Evolutionary conservation across 306 rosid species (phyloP).

Genomic region (Casuarina cunninghamiana): DNA sequence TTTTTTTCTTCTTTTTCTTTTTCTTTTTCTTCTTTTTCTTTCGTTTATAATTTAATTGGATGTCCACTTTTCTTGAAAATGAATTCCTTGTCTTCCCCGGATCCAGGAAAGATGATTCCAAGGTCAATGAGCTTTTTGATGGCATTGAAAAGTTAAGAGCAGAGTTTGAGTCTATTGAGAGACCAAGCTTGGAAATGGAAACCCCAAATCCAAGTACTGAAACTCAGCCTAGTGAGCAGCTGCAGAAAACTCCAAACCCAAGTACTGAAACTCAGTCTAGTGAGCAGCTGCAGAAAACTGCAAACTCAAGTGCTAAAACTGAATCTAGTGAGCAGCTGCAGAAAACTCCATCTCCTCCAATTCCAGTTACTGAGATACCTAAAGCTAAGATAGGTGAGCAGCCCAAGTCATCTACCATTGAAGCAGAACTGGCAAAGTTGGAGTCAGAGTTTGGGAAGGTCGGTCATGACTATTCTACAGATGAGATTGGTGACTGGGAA

Average conservation of each 20-base stretch:
- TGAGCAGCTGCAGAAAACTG: slow-evolving; percentile 56
- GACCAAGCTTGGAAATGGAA: slow-evolving; percentile 79
- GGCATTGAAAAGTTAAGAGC: slow-evolving; percentile 62
- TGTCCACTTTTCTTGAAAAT: not conserved
- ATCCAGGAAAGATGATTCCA: slow-evolving; percentile 78
- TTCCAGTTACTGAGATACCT: slow-evolving; percentile 29
- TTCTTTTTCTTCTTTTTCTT: slow-evolving; percentile 9
- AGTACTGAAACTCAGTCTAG: slow-evolving; percentile 49
- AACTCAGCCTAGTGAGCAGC: slow-evolving; percentile 46
- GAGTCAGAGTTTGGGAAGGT: slow-evolving; percentile 91
- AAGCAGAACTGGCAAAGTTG: slow-evolving; percentile 82
- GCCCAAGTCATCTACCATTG: slow-evolving; percentile 47
- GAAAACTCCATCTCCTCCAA: slow-evolving; percentile 29
- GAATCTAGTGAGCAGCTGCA: slow-evolving; percentile 43
- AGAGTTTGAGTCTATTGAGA: slow-evolving; percentile 79
- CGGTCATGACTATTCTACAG: slow-evolving; percentile 67
- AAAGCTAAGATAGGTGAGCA: slow-evolving; percentile 39
- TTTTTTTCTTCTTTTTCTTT: slow-evolving; percentile 13
- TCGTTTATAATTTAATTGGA: not conserved
- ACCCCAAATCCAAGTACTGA: slow-evolving; percentile 56
- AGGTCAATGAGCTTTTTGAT: slow-evolving; percentile 68
- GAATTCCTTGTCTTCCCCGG: slow-evolving; percentile 19
- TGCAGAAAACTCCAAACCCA: slow-evolving; percentile 6
- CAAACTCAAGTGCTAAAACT: slow-evolving; percentile 49
- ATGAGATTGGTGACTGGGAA: slow-evolving; percentile 93